Conservation (phyloP, 805 yeast genomes). For the Maudiozyma barnettii region DNA sequence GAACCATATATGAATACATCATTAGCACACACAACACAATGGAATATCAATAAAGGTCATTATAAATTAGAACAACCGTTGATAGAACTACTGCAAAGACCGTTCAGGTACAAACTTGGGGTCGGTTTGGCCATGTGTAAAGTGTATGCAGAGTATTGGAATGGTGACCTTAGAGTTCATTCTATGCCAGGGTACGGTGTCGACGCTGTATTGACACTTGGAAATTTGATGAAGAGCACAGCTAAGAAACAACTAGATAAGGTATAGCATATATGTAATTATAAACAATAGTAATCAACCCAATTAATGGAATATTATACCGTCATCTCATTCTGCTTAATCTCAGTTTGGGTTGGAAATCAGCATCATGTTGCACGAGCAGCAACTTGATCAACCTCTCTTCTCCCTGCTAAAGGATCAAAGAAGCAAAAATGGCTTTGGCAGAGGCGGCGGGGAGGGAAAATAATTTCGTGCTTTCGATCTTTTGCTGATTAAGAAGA, state of each 20-base stretch:
- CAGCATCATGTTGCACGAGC: background rate
- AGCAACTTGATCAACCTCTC: too few species aligned
- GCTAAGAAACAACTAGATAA: constrained; percentile 61
- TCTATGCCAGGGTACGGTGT: constrained; percentile 88
- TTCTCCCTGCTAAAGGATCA: too few species aligned
- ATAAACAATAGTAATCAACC: too few species aligned
- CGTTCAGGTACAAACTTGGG: constrained; percentile 68
- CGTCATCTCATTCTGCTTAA: too few species aligned
- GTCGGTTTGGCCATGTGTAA: constrained; percentile 88
- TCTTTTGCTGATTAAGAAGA: too few species aligned
- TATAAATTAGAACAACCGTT: constrained; percentile 38
- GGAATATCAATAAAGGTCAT: constrained; percentile 18
- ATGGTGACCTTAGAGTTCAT: constrained; percentile 75
- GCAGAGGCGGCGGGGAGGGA: too few species aligned
- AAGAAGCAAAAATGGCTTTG: too few species aligned
- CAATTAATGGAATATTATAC: too few species aligned
- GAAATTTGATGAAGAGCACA: constrained; percentile 63
- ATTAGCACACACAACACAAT: constrained; percentile 26
- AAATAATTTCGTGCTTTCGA: background rate
- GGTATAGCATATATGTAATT: constrained; percentile 30
- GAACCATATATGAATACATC: constrained; percentile 32
- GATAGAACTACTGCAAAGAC: constrained; percentile 56
- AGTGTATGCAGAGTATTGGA: constrained; percentile 94
- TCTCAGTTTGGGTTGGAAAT: too few species aligned
- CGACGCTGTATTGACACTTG: constrained; percentile 72